Evolutionary conservation across 768 basidiomycete genomes (phyloP), one percentile per base, ranked within the genome.

Genomic region (Piloderma croceum): DNA sequence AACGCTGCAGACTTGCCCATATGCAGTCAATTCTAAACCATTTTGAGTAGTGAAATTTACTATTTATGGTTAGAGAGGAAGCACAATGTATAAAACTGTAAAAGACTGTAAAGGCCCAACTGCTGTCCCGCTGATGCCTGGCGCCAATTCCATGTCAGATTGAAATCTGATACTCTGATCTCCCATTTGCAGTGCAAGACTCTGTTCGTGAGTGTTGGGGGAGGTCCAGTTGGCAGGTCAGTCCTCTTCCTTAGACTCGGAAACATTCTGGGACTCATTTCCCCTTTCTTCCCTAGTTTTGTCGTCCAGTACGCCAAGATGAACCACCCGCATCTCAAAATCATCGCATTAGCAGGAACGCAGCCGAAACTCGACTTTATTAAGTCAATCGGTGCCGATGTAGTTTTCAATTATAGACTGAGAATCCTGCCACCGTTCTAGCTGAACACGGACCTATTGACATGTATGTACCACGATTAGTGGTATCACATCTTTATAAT

Each of bases 281-380:
- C 10, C 9, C 9, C 27, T 15, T 15, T 9, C 27, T 35, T 9
- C 25, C 3, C 4, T 13, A 41, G 36, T 12, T 36, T 47, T 7
- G 46, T 68, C 13, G 58, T 64, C 33, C 63, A 67, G 46, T 46
- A 68, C 25, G 68, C 70, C n/a, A 69, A 70, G 50, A 39, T 39
- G 1, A 54, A 63, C 2, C 69, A 68, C 0, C 27, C 45, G 2
- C 36, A 47, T 25, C 49, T 70, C 24, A 62, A 62, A 32, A 69
- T 71, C 41, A 64, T 73, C 41, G 64, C 63, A 1, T 64, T 59
- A 2, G 66, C 69, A 3, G 69, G 71, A 1, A 53, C 54, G 3
- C 67, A 68, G 41, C 56, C 63, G 25, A 73, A 73, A 49, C 64
- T 73, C 29, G 47, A 48, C 20, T 65, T 54, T 54, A 42, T 67